Base-by-base conservation (phyloP, 352 stramenopile species). In the Phytophthora chlamydospora region DNA sequence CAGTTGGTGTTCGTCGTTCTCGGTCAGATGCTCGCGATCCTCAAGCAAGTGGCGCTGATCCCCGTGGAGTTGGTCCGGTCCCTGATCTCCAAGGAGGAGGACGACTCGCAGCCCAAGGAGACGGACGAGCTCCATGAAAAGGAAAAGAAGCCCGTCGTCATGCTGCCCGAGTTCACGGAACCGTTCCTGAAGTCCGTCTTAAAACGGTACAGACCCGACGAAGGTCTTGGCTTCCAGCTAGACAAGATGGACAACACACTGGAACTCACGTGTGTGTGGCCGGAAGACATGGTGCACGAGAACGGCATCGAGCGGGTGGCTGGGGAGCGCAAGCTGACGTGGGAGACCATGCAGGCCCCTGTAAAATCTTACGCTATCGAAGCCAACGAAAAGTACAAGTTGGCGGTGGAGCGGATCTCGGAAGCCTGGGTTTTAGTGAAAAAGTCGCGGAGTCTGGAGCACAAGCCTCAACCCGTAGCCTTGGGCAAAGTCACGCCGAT, bases 281-380 rank as follows among this genome's bases (percentile, higher is more conserved):
- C 57, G 0, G 76, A 89, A 13, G 62, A 87, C 34, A 76, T 58
- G 6, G 21, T 66, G 13, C 17, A 51, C 6, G 41, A 59, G 7
- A 75, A 78, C 36, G 66, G 68, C 6, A 44, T 85, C 24, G 57
- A 66, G 19, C 63, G 75, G 41, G n/a, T 27, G 3, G 36, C 29
- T 3, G 73, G 73, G 4, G 65, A 86, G 2, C 71, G 13, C 0
- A 85, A 85, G 67, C 68, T 81, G 17, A 88, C 79, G 47, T 91
- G 79, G 77, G 79, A 91, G 48, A 82, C 77, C 0, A 82, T 87
- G 68, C 70, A 83, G 31, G 78, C 76, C 1, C 78, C 76, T 0
- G 73, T 88, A 16, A 87, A 77, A 43, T 80, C 74, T 33, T 89
- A 88, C 46, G 72, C 76, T 17, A 90, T 90, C 41, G 78, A 88